Conservation (phyloP, 2,329 filamentous ascomycete genomes). For the Torrubiellomyces zombiae region DNA sequence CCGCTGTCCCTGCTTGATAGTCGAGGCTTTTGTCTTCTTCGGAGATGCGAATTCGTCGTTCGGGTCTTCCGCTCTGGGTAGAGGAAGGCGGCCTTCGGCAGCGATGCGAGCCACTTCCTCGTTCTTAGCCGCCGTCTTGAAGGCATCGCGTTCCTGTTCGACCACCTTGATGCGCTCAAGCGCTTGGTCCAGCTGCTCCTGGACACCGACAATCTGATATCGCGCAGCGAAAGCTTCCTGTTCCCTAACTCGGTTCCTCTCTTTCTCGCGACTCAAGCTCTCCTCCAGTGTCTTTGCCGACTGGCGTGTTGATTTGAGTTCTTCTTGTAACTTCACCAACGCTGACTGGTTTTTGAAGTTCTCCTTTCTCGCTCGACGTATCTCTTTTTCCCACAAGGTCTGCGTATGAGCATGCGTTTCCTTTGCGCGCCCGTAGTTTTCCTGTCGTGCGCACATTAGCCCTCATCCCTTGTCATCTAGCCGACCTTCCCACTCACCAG, state of each 20-base stretch:
- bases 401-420: slow-evolving; percentile 52
- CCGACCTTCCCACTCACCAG: slow-evolving; percentile 35
- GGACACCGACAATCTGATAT: slow-evolving; percentile 45
- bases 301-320: slow-evolving; percentile 45
- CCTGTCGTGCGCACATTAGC: slow-evolving; percentile 24
- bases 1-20: slow-evolving; percentile 16
- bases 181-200: slow-evolving; percentile 50
- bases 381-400: slow-evolving; percentile 57
- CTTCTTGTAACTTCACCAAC: slow-evolving; percentile 56
- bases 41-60: slow-evolving; percentile 49
- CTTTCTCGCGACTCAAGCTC: slow-evolving; percentile 44
- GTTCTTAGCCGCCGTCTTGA: slow-evolving; percentile 55
- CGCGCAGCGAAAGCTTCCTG: slow-evolving; percentile 53
- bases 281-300: slow-evolving; percentile 39
- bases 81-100: slow-evolving; percentile 51
- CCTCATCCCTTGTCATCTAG: background rate
- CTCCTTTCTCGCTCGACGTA: slow-evolving; percentile 52
- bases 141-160: slow-evolving; percentile 58
- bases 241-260: slow-evolving; percentile 42
- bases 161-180: slow-evolving; percentile 46
- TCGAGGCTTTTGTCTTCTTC: slow-evolving; percentile 22
- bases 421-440: slow-evolving; percentile 53
- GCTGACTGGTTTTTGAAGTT: slow-evolving; percentile 58
- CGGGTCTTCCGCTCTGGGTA: slow-evolving; percentile 36
- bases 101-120: slow-evolving; percentile 59